A percentile compares a stretch with the other conserved stretches of the same genome.
These are phyloP conservation scores for Colletotrichum sojae DNA, from an alignment of 2,329 filamentous ascomycete species.

Conservation along the genomic window DNA sequence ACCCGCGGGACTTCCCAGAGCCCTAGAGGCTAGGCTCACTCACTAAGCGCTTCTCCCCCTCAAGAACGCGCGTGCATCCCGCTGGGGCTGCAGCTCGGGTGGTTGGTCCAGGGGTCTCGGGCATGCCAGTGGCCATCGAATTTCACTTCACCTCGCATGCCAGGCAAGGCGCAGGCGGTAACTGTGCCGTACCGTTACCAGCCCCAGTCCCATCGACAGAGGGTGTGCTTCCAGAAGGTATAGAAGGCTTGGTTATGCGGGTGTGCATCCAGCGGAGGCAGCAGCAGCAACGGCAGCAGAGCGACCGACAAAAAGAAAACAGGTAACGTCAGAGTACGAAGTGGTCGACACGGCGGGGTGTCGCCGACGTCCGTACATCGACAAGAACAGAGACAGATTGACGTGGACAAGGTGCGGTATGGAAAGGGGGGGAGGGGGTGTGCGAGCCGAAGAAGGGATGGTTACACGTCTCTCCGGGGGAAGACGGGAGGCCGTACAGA, in stretches of 20 bases:
- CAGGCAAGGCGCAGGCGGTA: background rate
- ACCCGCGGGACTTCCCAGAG: slow-evolving; percentile 10
- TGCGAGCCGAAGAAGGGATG: slow-evolving; percentile 19
- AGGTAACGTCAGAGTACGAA: slow-evolving; percentile 26
- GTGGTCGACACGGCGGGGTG: slow-evolving; percentile 12
- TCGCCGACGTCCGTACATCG: slow-evolving; percentile 21
- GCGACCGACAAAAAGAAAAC: background rate
- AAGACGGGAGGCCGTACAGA: slow-evolving; percentile 19
- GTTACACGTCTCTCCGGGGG: slow-evolving; percentile 26
- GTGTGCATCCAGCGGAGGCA: slow-evolving; percentile 5
- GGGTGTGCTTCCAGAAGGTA: slow-evolving; percentile 37
- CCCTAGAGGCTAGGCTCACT: slow-evolving; percentile 30
- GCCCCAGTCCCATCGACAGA: background rate
- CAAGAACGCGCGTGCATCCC: slow-evolving; percentile 26
- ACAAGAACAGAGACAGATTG: slow-evolving; percentile 35
- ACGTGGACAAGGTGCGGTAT: slow-evolving; percentile 26
- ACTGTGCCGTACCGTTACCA: too few relatives aligned
- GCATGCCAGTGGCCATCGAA: slow-evolving; percentile 3
- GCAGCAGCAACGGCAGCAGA: background rate
- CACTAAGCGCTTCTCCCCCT: slow-evolving; percentile 34
- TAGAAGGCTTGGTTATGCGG: slow-evolving; percentile 28
- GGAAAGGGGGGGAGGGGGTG: slow-evolving; percentile 7
- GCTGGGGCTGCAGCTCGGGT: slow-evolving; percentile 29
- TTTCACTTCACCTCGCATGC: slow-evolving; percentile 10
- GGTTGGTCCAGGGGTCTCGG: slow-evolving; percentile 27